Evolutionary conservation across 441 rosid species (phyloP).

Genomic region (Eruca vesicaria): DNA sequence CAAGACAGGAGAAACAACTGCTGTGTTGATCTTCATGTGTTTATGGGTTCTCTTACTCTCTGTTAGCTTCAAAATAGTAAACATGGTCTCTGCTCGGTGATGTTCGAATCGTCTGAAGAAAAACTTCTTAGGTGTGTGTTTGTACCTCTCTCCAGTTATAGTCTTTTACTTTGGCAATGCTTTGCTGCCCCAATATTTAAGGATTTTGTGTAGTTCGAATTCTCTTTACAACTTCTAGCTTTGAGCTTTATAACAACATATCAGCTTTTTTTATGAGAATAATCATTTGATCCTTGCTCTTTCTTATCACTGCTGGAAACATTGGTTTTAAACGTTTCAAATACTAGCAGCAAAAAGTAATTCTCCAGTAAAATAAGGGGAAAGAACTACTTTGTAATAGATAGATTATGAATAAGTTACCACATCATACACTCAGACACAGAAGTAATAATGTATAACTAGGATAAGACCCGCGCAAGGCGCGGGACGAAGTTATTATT

Average conservation of each 20-base stretch:
- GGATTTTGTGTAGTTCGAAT: constrained; percentile 18
- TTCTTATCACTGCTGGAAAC: neutral
- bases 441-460: no score
- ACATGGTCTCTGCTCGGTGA: constrained; percentile 59
- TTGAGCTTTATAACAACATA: constrained; percentile 15
- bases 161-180: constrained; percentile 30
- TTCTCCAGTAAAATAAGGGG: no score
- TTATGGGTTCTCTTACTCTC: constrained; percentile 72
- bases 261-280: neutral
- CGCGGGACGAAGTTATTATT: no score
- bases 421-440: no score
- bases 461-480: no score
- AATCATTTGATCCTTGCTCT: neutral
- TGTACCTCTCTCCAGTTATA: constrained; percentile 27
- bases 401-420: no score
- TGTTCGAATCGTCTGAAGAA: constrained; percentile 8
- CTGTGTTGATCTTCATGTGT: constrained; percentile 57
- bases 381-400: no score
- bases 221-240: constrained; percentile 15
- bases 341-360: neutral
- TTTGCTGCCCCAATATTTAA: constrained; percentile 29
- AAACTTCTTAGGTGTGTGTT: neutral
- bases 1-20: constrained; percentile 47
- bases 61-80: constrained; percentile 57
- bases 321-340: neutral